A percentile compares a stretch with the other conserved stretches of the same genome.
Conservation (phyloP, 108 stramenopile species). For the Bacterosira constricta region DNA sequence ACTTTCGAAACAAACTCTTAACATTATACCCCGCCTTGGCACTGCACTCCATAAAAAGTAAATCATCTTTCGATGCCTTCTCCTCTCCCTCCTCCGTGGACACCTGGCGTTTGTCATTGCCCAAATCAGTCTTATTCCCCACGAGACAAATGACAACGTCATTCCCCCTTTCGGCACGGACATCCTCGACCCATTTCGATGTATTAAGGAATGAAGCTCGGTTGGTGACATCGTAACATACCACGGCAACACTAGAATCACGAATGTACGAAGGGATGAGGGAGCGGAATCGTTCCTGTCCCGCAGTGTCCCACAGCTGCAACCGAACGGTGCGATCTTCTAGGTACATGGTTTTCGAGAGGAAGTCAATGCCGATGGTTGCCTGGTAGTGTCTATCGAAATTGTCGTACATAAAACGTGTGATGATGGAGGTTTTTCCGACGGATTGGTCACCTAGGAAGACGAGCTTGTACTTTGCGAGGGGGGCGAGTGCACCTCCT, state of each 20-base stretch:
- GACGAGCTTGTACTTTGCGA: constrained; percentile 98
- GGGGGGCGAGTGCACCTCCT: constrained; percentile 73
- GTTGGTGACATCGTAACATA: constrained; percentile 98
- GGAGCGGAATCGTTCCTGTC: constrained; percentile 95
- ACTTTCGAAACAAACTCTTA: constrained; percentile 95
- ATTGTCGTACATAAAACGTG: constrained; percentile 96
- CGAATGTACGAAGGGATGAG: constrained; percentile 99
- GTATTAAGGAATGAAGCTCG: constrained; percentile 96
- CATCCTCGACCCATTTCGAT: constrained; percentile 99
- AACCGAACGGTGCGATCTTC: constrained; percentile 98
- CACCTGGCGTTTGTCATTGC: constrained; percentile 96
- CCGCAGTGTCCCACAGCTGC: constrained; percentile 99
- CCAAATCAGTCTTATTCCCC: constrained; percentile 99
- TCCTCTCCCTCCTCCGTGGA: constrained; percentile 97
- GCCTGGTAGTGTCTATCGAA: constrained; percentile 98
- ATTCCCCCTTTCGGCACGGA: constrained; percentile 95
- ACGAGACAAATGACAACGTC: constrained; percentile 99
- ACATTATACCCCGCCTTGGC: constrained; percentile 99
- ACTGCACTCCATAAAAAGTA: constrained; percentile 98
- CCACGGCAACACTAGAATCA: constrained; percentile 97
- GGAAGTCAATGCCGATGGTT: constrained; percentile 99
- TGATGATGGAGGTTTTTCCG: constrained; percentile 99
- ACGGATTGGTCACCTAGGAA: constrained; percentile 99
- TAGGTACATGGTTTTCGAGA: constrained; percentile 98
- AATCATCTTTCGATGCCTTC: constrained; percentile 89